phyloP scores from a whole-genome alignment of 306 rosid genomes.

The Abrus pulchellus region DNA sequence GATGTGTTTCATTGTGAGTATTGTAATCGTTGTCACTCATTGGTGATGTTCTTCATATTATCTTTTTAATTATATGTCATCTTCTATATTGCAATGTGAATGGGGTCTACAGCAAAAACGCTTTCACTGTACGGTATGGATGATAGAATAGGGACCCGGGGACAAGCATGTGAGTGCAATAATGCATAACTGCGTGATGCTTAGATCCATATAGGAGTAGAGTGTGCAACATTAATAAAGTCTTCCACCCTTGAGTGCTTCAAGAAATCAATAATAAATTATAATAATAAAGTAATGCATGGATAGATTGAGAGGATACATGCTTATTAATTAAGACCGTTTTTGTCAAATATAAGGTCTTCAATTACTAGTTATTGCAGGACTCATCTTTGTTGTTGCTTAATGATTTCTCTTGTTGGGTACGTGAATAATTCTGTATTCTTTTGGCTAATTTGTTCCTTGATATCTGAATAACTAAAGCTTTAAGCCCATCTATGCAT shows the following conservation, averaged over 20 bases:
- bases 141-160: background rate
- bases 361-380: too few species aligned
- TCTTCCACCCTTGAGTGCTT: background rate
- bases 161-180: conserved; percentile 29
- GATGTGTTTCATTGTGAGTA: background rate
- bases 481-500: background rate
- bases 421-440: background rate
- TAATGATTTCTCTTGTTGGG: background rate
- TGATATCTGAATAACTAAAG: background rate
- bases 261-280: background rate
- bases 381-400: background rate
- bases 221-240: background rate
- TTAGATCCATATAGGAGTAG: background rate
- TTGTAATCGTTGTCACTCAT: background rate
- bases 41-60: background rate
- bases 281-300: background rate
- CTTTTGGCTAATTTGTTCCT: background rate
- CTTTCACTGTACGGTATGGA: conserved; percentile 10
- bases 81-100: background rate
- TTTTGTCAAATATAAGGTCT: too few species aligned
- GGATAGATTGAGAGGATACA: background rate
- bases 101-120: background rate
- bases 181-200: conserved; percentile 12
- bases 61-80: background rate
- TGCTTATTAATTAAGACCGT: background rate